Evolutionary conservation across 192 early-diverging fungal species (phyloP), one percentile per base, ranked within the genome.

Genomic region (Mortierella hygrophila): DNA sequence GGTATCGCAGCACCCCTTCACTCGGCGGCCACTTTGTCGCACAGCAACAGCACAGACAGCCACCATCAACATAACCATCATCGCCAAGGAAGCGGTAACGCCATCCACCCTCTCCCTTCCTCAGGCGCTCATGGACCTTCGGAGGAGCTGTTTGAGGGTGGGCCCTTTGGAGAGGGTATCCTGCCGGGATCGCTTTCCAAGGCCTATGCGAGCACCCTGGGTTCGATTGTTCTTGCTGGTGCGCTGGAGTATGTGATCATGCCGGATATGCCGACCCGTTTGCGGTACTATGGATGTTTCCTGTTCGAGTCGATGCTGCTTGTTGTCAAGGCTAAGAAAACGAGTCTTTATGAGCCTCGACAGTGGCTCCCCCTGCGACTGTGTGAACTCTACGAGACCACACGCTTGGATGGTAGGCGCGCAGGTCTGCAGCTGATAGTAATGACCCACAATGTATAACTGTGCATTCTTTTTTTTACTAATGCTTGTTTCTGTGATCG

Each of bases 311-410:
- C 91, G 3, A 93, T 93, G 74, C 69, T 95, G 35, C 88, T 95
- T 4, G 82, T 95, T 13, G 88, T 95, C 23, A 88, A 90, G 52
- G 82, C 89, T 6, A 91, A 91, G 70, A 92, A 91, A 29, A 70
- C 85, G 1, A 88, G 72, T 29, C 79, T 77, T 29, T 89, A 94
- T 20, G 88, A 92, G 37, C 91, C 93, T 2, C 90, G 93, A 60
- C 92, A 91, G 77, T 95, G 94, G 94, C 91, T 95, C 38, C 93
- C 94, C 0, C 84, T 95, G 49, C 89, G 93, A 23, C 89, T 90
- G 6, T 92, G 92, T 83, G 90, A 89, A 23, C 77, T 93, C 9
- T 89, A 91, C 23, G 93, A 95, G 75, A 82, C 89, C 15, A 77
- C 75, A 10, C 57, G 54, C 1, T 13, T 78, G 7, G 82, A 88